These are phyloP conservation scores for Nemania sp. DNA, from an alignment of 2,329 filamentous ascomycete genomes.

Conservation along the genomic window DNA sequence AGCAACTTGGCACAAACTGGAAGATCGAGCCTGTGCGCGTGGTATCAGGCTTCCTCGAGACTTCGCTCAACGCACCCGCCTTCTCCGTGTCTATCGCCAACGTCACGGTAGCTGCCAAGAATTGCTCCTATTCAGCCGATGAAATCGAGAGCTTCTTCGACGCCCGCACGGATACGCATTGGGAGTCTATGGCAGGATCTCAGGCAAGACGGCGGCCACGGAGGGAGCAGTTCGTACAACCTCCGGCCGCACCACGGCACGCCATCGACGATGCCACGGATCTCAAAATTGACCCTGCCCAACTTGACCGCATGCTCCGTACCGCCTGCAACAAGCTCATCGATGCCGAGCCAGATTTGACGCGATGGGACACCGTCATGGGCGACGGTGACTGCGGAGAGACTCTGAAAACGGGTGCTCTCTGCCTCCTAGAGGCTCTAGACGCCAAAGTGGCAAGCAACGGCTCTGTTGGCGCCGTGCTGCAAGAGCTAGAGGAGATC, in stretches of 20 bases:
- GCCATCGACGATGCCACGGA: constrained; percentile 56
- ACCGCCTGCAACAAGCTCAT: constrained; percentile 65
- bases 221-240: constrained; percentile 58
- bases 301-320: constrained; percentile 67
- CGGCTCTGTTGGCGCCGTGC: constrained; percentile 62
- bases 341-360: constrained; percentile 71
- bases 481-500: constrained; percentile 65
- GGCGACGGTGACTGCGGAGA: constrained; percentile 76
- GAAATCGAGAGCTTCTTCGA: constrained; percentile 75
- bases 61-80: constrained; percentile 77
- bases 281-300: constrained; percentile 62
- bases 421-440: constrained; percentile 61
- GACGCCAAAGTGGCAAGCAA: constrained; percentile 54
- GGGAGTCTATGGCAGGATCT: constrained; percentile 64
- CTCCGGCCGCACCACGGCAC: constrained; percentile 53
- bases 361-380: constrained; percentile 72
- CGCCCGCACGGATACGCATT: constrained; percentile 68
- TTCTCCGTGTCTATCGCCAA: constrained; percentile 77
- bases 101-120: constrained; percentile 60
- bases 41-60: constrained; percentile 74
- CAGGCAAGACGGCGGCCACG: constrained; percentile 56
- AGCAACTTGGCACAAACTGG: constrained; percentile 62
- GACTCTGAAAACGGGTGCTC: constrained; percentile 67
- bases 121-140: constrained; percentile 59
- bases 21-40: constrained; percentile 65